phyloP scores from a whole-genome alignment of 306 rosid species.

The Boehmeria nivea region DNA sequence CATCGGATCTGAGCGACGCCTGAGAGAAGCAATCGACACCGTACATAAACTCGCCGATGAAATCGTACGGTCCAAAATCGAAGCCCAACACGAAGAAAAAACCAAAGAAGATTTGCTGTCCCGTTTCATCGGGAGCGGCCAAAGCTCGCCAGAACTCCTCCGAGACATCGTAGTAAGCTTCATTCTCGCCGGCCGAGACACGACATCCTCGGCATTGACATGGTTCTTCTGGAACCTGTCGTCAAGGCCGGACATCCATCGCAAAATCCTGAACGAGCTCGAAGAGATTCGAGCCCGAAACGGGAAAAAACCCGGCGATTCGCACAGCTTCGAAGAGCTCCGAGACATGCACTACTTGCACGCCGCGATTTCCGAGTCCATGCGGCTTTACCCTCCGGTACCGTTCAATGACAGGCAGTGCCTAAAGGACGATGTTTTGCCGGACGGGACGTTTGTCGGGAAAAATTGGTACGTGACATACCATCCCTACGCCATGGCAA shows the following conservation, averaged over 20 bases:
- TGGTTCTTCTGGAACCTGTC: slow-evolving; percentile 78
- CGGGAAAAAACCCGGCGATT: slow-evolving; percentile 15
- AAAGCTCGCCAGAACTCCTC: slow-evolving; percentile 40
- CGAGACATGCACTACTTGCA: slow-evolving; percentile 67
- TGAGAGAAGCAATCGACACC: slow-evolving; percentile 34
- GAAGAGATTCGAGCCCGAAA: slow-evolving; percentile 16
- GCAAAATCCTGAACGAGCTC: slow-evolving; percentile 32
- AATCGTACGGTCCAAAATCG: slow-evolving; percentile 39
- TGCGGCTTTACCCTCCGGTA: slow-evolving; percentile 68
- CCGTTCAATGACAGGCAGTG: slow-evolving; percentile 46
- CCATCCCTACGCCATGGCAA: slow-evolving; percentile 70
- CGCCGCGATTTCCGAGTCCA: slow-evolving; percentile 53
- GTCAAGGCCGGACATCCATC: slow-evolving; percentile 23
- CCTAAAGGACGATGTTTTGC: slow-evolving; percentile 41
- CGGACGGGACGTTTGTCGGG: slow-evolving; percentile 48
- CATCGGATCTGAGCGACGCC: slow-evolving; percentile 38
- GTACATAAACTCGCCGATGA: slow-evolving; percentile 48
- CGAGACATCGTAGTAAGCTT: slow-evolving; percentile 59
- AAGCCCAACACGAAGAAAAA: background rate
- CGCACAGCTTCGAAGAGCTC: slow-evolving; percentile 42
- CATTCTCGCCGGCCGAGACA: slow-evolving; percentile 67
- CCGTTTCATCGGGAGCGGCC: slow-evolving; percentile 40
- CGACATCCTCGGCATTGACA: slow-evolving; percentile 58
- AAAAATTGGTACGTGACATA: slow-evolving; percentile 53
- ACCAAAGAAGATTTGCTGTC: slow-evolving; percentile 41